Evolutionary conservation across 2,329 filamentous ascomycete genomes (phyloP), one percentile per base, ranked within the genome.

Genomic region (Cladosporium sp.): DNA sequence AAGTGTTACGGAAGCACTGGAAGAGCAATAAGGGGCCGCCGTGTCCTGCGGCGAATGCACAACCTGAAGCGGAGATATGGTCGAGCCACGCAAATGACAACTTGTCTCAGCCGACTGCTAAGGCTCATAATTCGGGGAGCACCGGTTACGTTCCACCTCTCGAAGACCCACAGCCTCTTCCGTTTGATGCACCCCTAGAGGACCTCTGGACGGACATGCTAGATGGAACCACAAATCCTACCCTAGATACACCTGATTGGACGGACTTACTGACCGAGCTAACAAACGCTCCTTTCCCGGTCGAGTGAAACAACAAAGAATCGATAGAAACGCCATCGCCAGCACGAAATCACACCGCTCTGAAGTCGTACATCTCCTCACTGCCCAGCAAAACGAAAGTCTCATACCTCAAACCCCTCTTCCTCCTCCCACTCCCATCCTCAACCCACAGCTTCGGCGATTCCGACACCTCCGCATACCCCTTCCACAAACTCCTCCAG

Each of bases 381-480:
- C 53, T 59, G 11, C 53, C 52, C 18, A 55, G 43, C 32, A 59
- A 37, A 3, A 57, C 11, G 32, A 59, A 59, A 1, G 55, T 57
- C 52, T 59, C 57, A 40, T 52, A 59, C 27, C 57, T 50, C 43
- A 57, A 12, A 9, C 57, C 57, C 18, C 57, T 51, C 43, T 52
- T 54, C 12, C 18, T 17, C 40, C 45, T 53, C 29, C 42, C 37
- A 12, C 43, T 54, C 1, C 41, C 30, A 11, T 18, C 18, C n/a
- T 50, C 22, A 36, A 51, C 44, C 52, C 54, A 59, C n/a, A 55
- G 30, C 15, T 22, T 47, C 7, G 57, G 50, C 9, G 43, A 36
- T 29, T 57, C 57, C 18, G 50, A 51, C 19, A 59, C 53, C 13
- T 17, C 34, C 2, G 54, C 50, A 43, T 58, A 59, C 7, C 52